phyloP scores from a whole-genome alignment of 805 yeast species.

The Kodamaea fukazawae region DNA sequence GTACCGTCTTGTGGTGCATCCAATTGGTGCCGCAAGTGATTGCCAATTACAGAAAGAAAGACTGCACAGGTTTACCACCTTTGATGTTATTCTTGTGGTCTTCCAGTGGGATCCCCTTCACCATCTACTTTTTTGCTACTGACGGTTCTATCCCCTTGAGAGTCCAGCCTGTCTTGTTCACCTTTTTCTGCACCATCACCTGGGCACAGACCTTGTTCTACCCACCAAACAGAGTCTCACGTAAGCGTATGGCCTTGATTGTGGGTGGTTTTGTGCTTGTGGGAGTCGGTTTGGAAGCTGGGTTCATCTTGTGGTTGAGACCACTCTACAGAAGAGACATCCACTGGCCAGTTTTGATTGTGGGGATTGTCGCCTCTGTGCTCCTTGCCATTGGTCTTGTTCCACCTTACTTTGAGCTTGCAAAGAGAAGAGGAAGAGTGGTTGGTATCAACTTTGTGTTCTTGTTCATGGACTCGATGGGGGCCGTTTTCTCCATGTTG shows the following conservation, averaged over 20 bases:
- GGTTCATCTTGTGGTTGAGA: constrained; percentile 68
- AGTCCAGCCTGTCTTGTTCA: constrained; percentile 85
- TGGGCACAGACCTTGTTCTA: constrained; percentile 62
- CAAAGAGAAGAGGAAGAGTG: constrained; percentile 77
- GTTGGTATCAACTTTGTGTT: constrained; percentile 87
- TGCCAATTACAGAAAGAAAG: constrained; percentile 68
- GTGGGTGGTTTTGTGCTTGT: constrained; percentile 39
- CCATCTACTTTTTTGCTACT: constrained; percentile 73
- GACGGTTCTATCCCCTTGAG: constrained; percentile 74
- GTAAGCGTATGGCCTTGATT: constrained; percentile 32
- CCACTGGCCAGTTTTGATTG: constrained; percentile 74
- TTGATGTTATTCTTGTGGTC: constrained; percentile 83
- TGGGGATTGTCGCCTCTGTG: constrained; percentile 79
- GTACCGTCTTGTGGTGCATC: constrained; percentile 90
- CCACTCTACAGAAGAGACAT: constrained; percentile 49
- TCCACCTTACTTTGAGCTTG: constrained; percentile 86
- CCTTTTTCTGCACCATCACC: constrained; percentile 62
- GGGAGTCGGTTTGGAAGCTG: constrained; percentile 63
- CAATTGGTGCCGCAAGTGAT: constrained; percentile 85
- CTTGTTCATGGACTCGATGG: constrained; percentile 68
- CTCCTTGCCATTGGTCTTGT: constrained; percentile 72
- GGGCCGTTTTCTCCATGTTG: constrained; percentile 74
- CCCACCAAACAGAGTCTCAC: constrained; percentile 57
- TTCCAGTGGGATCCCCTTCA: constrained; percentile 75
- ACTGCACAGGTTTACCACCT: constrained; percentile 85